These are phyloP conservation scores for Candida pseudoglaebosa DNA, from an alignment of 805 yeast species.

Conservation along the genomic window DNA sequence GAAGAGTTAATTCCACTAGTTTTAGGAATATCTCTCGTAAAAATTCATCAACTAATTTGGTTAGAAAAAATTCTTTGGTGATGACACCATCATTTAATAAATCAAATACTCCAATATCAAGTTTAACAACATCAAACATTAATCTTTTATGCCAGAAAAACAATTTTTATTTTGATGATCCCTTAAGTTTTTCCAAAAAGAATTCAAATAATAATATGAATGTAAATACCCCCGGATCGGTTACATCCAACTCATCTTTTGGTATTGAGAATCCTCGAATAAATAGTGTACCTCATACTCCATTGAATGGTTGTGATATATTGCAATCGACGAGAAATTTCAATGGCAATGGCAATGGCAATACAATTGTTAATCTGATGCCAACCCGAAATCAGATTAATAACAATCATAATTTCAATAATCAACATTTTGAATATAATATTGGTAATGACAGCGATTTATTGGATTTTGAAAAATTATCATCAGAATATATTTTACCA, in stretches of 20 bases:
- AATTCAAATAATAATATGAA: slow-evolving; percentile 4
- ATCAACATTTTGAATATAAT: background rate
- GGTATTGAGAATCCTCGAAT: background rate
- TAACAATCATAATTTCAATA: background rate
- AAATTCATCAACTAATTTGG: slow-evolving; percentile 7
- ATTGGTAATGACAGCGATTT: background rate
- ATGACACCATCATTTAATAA: slow-evolving; percentile 12
- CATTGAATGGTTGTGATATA: slow-evolving; percentile 12
- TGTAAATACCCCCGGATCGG: slow-evolving; percentile 7
- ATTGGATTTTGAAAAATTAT: background rate
- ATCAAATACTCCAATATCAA: slow-evolving; percentile 3
- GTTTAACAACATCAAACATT: slow-evolving; percentile 21
- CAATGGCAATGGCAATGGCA: slow-evolving; percentile 1
- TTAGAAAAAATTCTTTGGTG: slow-evolving; percentile 10
- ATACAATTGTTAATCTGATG: background rate
- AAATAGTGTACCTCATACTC: slow-evolving; percentile 9
- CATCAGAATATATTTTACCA: background rate
- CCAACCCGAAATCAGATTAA: background rate
- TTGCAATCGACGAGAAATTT: slow-evolving; percentile 6
- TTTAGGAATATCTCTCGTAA: slow-evolving; percentile 8
- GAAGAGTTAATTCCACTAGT: slow-evolving; percentile 9
- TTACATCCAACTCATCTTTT: slow-evolving; percentile 3
- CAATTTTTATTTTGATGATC: slow-evolving; percentile 19
- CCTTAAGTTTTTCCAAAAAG: slow-evolving; percentile 4
- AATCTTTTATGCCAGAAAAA: slow-evolving; percentile 20